Percentiles rank a stretch among this genome's conserved stretches.
phyloP scores from a whole-genome alignment of 306 rosid genomes.

The Urtica urens region DNA sequence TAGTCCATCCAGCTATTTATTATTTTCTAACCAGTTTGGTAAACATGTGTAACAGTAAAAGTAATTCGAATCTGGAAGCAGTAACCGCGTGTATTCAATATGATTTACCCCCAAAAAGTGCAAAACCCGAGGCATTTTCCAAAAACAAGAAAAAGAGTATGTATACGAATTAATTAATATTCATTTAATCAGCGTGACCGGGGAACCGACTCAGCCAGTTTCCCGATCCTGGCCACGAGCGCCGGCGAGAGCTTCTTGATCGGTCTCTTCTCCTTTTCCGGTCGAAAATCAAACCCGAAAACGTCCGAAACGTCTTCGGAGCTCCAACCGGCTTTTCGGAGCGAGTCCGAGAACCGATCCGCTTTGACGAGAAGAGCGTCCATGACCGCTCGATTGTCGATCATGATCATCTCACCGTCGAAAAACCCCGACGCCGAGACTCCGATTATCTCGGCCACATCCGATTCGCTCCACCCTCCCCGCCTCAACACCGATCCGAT shows the following conservation, averaged over 20 bases:
- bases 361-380: constrained; percentile 79
- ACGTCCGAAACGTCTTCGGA: constrained; percentile 90
- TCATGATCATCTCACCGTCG: constrained; percentile 59
- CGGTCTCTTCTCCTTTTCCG: constrained; percentile 65
- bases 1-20: too few species aligned
- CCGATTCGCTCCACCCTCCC: constrained; percentile 93
- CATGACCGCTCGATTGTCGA: constrained; percentile 75
- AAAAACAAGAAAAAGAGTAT: neutral
- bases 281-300: constrained; percentile 81
- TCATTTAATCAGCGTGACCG: constrained; percentile 43
- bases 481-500: constrained; percentile 60
- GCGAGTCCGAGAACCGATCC: constrained; percentile 63
- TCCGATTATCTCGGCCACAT: constrained; percentile 52
- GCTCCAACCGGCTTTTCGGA: constrained; percentile 97
- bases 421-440: constrained; percentile 81
- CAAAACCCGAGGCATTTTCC: constrained; percentile 22
- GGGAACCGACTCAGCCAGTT: constrained; percentile 86
- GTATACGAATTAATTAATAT: neutral
- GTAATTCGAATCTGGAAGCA: too few species aligned
- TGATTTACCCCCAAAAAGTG: too few species aligned
- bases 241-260: constrained; percentile 72
- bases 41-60: neutral
- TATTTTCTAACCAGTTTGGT: too few species aligned
- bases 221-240: constrained; percentile 58
- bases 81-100: too few species aligned